phyloP scores from a whole-genome alignment of 139 green algal species.

The Microglena sp. region DNA sequence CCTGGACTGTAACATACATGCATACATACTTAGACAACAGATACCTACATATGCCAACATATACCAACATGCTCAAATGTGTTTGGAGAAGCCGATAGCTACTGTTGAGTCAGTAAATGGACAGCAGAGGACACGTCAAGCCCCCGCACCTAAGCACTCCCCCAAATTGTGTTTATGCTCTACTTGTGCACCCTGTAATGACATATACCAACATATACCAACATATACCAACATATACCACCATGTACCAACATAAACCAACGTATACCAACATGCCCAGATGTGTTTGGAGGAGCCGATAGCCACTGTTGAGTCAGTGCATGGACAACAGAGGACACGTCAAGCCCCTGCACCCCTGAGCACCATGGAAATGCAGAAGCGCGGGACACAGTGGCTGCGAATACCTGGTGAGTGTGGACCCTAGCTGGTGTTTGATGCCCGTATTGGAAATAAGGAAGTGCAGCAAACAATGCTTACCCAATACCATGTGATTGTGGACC shows the following conservation, averaged over 20 bases:
- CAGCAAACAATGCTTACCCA: conserved; percentile 56
- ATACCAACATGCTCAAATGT: conserved; percentile 4
- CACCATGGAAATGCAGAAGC: conserved; percentile 96
- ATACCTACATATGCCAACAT: no score
- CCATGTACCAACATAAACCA: background rate
- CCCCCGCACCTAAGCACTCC: conserved; percentile 79
- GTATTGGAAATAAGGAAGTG: conserved; percentile 95
- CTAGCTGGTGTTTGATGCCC: conserved; percentile 9
- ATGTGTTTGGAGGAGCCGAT: conserved; percentile 7
- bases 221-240: no score
- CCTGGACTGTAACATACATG: no score
- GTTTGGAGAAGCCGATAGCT: conserved; percentile 10
- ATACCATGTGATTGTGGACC: conserved; percentile 23
- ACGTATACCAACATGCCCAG: conserved; percentile 3
- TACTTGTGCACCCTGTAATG: background rate
- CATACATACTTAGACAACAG: background rate
- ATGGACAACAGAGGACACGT: conserved; percentile 14
- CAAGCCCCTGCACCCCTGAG: conserved; percentile 68
- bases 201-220: no score
- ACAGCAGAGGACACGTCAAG: conserved; percentile 7
- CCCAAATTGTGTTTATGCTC: conserved; percentile 65
- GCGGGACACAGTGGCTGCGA: conserved; percentile 61
- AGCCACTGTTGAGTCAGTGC: conserved; percentile 22
- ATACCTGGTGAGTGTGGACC: conserved; percentile 8
- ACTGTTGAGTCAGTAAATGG: conserved; percentile 26